Conservation (phyloP, 1,139 yeast genomes). For the Diutina ranongensis region DNA sequence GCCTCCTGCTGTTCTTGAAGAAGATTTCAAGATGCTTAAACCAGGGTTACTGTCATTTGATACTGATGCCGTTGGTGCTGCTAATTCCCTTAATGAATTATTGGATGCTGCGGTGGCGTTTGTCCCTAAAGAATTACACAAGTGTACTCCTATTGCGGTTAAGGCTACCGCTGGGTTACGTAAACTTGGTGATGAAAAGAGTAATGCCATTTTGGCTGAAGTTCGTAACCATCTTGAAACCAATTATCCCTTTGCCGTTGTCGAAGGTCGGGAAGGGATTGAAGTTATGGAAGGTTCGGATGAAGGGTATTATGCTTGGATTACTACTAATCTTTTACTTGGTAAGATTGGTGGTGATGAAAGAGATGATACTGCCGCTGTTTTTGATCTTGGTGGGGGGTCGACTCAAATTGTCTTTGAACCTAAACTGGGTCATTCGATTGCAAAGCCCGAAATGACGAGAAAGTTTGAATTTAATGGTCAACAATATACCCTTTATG, state of each 20-base stretch:
- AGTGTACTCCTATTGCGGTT: constrained; percentile 87
- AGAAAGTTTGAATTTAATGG: constrained; percentile 73
- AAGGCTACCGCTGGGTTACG: constrained; percentile 98
- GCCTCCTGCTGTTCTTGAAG: constrained; percentile 71
- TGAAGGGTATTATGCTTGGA: constrained; percentile 99
- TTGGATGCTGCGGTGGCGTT: constrained; percentile 59
- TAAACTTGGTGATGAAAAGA: constrained; percentile 65
- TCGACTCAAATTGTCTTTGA: constrained; percentile 97
- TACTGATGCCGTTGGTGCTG: constrained; percentile 75
- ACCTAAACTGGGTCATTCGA: constrained; percentile 54
- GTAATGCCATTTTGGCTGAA: constrained; percentile 57
- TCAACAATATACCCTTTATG: constrained; percentile 73
- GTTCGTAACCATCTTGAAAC: constrained; percentile 65
- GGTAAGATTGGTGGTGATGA: constrained; percentile 80
- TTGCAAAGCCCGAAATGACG: constrained; percentile 85
- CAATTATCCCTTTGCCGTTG: constrained; percentile 86
- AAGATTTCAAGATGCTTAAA: constrained; percentile 76
- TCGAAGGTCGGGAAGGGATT: constrained; percentile 58
- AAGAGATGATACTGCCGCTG: constrained; percentile 81
- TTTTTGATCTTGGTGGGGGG: constrained; percentile 97
- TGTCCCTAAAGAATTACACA: constrained; percentile 62
- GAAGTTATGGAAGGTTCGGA: constrained; percentile 92
- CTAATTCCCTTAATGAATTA: constrained; percentile 73
- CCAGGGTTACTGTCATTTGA: constrained; percentile 90
- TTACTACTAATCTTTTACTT: constrained; percentile 82